A percentile compares a stretch with the other conserved stretches of the same genome.
Evolutionary conservation across 345 rosid genomes (phyloP).

Genomic region (Sapria himalayana): DNA sequence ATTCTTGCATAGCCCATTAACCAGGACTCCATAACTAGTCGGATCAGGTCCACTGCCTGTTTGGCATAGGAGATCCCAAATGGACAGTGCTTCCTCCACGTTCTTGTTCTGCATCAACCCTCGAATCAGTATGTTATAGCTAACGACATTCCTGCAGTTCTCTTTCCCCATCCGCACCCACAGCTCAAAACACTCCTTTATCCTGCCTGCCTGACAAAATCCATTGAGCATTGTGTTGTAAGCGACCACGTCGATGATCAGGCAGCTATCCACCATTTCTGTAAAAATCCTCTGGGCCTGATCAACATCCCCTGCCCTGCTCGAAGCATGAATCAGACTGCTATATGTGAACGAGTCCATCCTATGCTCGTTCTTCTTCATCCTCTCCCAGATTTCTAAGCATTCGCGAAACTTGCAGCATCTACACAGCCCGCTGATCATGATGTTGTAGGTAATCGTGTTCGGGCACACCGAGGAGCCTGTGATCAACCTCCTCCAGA

Average conservation of each 20-base stretch:
- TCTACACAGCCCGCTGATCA: slow-evolving; percentile 68
- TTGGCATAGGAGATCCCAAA: slow-evolving; percentile 40
- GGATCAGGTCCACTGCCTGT: slow-evolving; percentile 32
- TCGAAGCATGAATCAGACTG: slow-evolving; percentile 45
- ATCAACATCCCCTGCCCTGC: slow-evolving; percentile 39
- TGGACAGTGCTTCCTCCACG: slow-evolving; percentile 41
- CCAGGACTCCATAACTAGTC: slow-evolving; percentile 38
- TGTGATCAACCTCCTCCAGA: slow-evolving; percentile 43
- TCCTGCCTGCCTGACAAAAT: slow-evolving; percentile 32
- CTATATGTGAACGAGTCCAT: slow-evolving; percentile 53
- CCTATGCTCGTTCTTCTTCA: slow-evolving; percentile 40
- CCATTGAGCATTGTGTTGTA: slow-evolving; percentile 69
- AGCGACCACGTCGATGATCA: slow-evolving; percentile 39
- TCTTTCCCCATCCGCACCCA: slow-evolving; percentile 60
- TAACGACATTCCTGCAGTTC: slow-evolving; percentile 29
- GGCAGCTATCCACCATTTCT: slow-evolving; percentile 38
- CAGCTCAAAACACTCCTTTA: slow-evolving; percentile 45
- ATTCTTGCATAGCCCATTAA: slow-evolving; percentile 68
- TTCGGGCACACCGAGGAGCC: slow-evolving; percentile 39
- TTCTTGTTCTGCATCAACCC: slow-evolving; percentile 46
- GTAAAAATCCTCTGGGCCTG: slow-evolving; percentile 42
- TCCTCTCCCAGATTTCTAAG: slow-evolving; percentile 56
- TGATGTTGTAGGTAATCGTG: slow-evolving; percentile 57
- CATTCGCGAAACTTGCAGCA: slow-evolving; percentile 49
- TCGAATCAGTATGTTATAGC: slow-evolving; percentile 54